Base-by-base conservation (phyloP, 768 basidiomycete species). In the Phallus indusiatus region DNA sequence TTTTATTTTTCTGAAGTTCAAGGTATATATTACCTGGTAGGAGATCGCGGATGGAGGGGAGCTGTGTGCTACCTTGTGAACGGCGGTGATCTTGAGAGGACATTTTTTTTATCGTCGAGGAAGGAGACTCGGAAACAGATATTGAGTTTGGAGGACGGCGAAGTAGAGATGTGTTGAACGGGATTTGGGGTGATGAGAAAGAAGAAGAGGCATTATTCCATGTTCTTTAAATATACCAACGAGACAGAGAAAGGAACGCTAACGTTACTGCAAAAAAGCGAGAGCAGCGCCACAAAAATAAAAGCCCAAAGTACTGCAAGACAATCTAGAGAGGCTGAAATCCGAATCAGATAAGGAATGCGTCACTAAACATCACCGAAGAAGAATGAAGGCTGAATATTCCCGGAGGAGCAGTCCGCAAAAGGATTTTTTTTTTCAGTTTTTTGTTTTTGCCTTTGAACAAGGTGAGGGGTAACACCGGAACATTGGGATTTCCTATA, bases 41-140 rank as follows among this genome's bases (percentile, higher is more conserved):
- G 16, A 58, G 46, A 42, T 58, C 56, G 47, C 56, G 47, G 12
- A 58, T 58, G 22, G 56, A 47, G 6, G 56, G 56, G 17, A 58
- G 48, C 10, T 12, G 42, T 42, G 47, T 22, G 18, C 51, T 28
- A 5, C 56, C 48, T 16, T 18, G 21, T 11, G 55, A 56, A 47
- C 20, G 24, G 47, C 51, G 34, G 47, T 58, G 49, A 16, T 58
- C 28, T n/a, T 47, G 55, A 16, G 55, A 56, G 21, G 55, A 58
- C 28, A 50, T 28, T n/a, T 51, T 21, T 33, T 14, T 0, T 28
- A 28, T 28, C 28, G 56, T 33, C 18, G 20, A 58, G 49, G 14
- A 16, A 51, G 28, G 12, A 8, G n/a, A n/a, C n/a, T n/a, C n/a
- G 14, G 56, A 51, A 47, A 34, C 18, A 48, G 42, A 56, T 16